Percentiles rank a stretch among this genome's conserved stretches.
Evolutionary conservation across 2,329 filamentous ascomycete genomes (phyloP).

Genomic region (Cercospora canescens): DNA sequence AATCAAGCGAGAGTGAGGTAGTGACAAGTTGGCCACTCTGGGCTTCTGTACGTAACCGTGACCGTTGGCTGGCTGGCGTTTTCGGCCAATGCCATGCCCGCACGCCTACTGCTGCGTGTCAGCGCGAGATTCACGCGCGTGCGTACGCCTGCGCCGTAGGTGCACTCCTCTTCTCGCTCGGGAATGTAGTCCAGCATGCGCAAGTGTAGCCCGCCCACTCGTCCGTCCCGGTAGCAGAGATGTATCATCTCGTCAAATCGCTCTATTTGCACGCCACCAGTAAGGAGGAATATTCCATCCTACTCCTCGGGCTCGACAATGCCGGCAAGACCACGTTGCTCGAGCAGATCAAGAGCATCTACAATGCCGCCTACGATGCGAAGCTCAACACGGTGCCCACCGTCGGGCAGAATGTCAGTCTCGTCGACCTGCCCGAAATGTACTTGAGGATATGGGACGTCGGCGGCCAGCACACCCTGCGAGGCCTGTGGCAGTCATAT

Average conservation of each 20-base stretch:
- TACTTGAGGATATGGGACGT: conserved; percentile 99
- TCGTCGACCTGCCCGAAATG: conserved; percentile 87
- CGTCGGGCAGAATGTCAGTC: conserved; percentile 94
- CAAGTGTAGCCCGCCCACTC: not conserved
- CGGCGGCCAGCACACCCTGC: conserved; percentile 85
- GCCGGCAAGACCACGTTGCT: conserved; percentile 98
- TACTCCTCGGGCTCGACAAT: conserved; percentile 95
- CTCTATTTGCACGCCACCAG: conserved; percentile 93
- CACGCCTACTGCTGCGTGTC: conserved; percentile 1
- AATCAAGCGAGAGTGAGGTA: no score
- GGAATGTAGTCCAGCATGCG: conserved; percentile 10
- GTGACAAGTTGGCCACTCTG: no score
- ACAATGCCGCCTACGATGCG: conserved; percentile 65
- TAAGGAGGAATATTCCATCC: conserved; percentile 99
- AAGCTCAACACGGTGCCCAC: conserved; percentile 86
- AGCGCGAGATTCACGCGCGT: not conserved
- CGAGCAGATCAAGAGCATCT: conserved; percentile 91
- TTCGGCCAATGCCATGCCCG: not conserved
- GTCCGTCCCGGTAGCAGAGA: conserved; percentile 40
- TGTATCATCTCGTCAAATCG: conserved; percentile 96
- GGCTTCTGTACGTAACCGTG: no score
- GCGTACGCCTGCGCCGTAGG: not conserved
- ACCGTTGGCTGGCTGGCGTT: not conserved
- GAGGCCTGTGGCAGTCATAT: conserved; percentile 93
- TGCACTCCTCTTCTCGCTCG: not conserved